phyloP scores from a whole-genome alignment of 305 asterid genomes.

The Solanum chacoense region DNA sequence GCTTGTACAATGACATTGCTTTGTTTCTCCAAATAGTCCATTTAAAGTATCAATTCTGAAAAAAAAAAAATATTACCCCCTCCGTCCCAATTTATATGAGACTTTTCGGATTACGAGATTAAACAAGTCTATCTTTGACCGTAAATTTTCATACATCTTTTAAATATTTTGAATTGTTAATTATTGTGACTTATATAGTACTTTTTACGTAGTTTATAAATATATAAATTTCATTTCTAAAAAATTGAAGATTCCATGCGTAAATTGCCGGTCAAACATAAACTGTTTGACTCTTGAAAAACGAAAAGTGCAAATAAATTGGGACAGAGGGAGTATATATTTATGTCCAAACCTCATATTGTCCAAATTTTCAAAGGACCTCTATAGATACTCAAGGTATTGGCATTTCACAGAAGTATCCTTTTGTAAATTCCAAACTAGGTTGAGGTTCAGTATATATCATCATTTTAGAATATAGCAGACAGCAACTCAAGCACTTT shows the following conservation, averaged over 20 bases:
- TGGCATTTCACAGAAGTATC: background rate
- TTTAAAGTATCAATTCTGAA: background rate
- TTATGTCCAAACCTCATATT: background rate
- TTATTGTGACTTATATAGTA: background rate
- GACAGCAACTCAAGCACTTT: background rate
- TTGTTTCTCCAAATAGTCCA: background rate
- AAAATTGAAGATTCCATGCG: background rate
- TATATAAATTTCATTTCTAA: background rate
- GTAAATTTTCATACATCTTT: background rate
- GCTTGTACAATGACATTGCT: background rate
- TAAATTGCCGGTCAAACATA: background rate
- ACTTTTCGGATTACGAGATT: background rate
- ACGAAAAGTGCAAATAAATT: background rate
- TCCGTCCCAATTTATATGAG: background rate
- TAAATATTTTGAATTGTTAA: background rate
- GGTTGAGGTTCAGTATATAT: background rate
- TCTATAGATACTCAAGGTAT: background rate
- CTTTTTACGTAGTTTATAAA: background rate
- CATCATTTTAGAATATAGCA: background rate
- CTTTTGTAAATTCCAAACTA: background rate
- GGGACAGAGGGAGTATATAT: background rate
- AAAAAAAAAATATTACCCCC: too few species aligned
- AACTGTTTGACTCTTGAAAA: background rate
- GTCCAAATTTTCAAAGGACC: background rate
- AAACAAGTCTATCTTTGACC: background rate